Base-by-base conservation (phyloP, 768 basidiomycete genomes). In the Collybia mongolica region DNA sequence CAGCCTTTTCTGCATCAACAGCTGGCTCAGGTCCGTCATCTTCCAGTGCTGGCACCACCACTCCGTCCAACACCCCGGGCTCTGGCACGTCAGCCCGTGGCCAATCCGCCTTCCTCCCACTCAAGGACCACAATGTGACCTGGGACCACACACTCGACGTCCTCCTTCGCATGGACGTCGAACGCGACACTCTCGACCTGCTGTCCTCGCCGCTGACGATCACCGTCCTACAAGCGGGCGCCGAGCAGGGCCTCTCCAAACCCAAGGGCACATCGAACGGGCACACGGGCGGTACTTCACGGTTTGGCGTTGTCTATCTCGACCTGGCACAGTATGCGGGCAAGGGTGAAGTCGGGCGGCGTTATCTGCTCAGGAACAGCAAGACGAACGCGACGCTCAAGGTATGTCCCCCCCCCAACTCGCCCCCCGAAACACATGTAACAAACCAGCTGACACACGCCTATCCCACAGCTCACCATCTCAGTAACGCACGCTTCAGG, bases 311-410 rank as follows among this genome's bases (percentile, higher is more conserved):
- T 5, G 74, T 90, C 6, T 74, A 80, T 56, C 73, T 92, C 50
- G 86, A 92, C 60, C 73, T 92, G 1, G 83, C 90, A 0, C 84
- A 90, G 60, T 92, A 90, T 57, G 84, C 82, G 12, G 74, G 77
- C 41, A 79, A 83, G 29, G 77, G 80, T 6, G 62, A 64, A 23
- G 75, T 89, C 20, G 81, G 81, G 8, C 74, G 90, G 15, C 73
- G 81, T 5, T 88, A 89, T 65, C 72, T 90, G 6, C 67, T 90
- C 5, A 72, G 80, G 42, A 79, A 88, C 57, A 88, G 85, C 57
- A 89, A 87, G 67, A 88, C 83, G 35, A 92, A 92, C 56, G 88
- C 90, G 1, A 86, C 83, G 5, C 72, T 92, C 42, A 86, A 86
- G 74, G 85, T 87, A 39, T 11, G 68, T 57, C 9, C 39, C 40